Base-by-base conservation (phyloP, 495 filamentous ascomycete species). In the Penicillium soppii region DNA sequence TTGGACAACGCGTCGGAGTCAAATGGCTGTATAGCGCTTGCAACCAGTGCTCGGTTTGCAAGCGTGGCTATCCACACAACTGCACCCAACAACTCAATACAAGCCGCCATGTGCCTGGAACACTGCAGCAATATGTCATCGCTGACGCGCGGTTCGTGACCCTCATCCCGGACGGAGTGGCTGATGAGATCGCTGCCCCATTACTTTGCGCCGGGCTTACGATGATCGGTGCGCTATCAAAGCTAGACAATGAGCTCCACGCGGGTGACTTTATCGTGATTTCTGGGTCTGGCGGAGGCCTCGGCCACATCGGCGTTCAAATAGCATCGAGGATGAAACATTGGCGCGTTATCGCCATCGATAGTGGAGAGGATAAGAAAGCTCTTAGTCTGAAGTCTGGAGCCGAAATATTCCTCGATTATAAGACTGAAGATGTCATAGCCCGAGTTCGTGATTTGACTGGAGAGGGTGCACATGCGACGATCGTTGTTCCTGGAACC, bases 21-120 rank as follows among this genome's bases (percentile, higher is more conserved):
- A 74, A 74, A 55, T 74, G 69, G 70, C 52, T 74, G 7, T 65
- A 64, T 15, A 67, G 58, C 19, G 62, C 68, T 9, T 74, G 70
- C 39, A 56, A 47, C 3, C 39, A 65, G 41, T 74, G 69, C 47
- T 77, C 73, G 2, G 65, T 66, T 40, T 72, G 69, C 33, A 46
- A 52, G 8, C 44, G 51, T 5, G 63, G 66, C 1, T 54, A 62
- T 19, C 45, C 40, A 13, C 56, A 71, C 4, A 45, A 70, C 39
- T 73, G 69, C 22, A 40, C 61, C 2, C 59, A 68, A 3, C 69
- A 74, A 53, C 41, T 65, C 3, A 71, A 74, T 33, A 68, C 64
- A 3, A 59, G 68, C 16, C 62, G 62, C 4, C 56, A 65, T 43
- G 61, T 66, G 3, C 69, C 69, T 0, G 71, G 71, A 0, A 72